These are phyloP conservation scores for Przewalskia tangutica DNA, from an alignment of 257 asterid species.

Conservation along the genomic window DNA sequence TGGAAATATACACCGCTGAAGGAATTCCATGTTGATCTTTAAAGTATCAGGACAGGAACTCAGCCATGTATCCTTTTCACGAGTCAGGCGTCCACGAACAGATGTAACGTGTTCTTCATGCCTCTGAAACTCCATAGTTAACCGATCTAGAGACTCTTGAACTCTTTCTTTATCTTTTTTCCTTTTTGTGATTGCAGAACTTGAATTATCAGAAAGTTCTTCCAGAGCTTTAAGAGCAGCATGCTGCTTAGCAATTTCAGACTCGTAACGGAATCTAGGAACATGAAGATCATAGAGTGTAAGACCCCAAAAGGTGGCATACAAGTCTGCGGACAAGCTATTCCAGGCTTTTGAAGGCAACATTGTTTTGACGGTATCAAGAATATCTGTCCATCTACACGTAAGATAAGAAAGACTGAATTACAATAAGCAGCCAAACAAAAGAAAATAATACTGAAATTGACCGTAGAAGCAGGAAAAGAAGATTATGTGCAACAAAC, in stretches of 20 bases:
- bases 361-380: conserved; percentile 80
- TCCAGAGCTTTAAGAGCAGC: conserved; percentile 90
- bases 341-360: conserved; percentile 98
- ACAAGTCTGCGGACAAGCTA: conserved; percentile 93
- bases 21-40: conserved; percentile 96
- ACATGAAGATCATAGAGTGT: conserved; percentile 91
- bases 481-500: neutral
- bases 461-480: neutral
- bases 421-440: neutral
- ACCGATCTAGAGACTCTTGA: conserved; percentile 93
- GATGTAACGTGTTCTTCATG: conserved; percentile 97
- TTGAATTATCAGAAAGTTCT: conserved; percentile 90
- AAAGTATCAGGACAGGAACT: conserved; percentile 97
- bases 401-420: conserved; percentile 2
- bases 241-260: conserved; percentile 84
- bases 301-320: conserved; percentile 99
- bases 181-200: conserved; percentile 95
- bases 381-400: conserved; percentile 87
- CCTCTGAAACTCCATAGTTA: conserved; percentile 67
- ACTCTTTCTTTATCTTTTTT: conserved; percentile 98
- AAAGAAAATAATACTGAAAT: neutral
- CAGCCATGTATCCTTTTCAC: conserved; percentile 94
- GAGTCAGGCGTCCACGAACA: conserved; percentile 78
- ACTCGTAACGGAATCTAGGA: conserved; percentile 82
- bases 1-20: conserved; percentile 97